Evolutionary conservation across 306 rosid genomes (phyloP).

Genomic region (Acmispon strigosus): DNA sequence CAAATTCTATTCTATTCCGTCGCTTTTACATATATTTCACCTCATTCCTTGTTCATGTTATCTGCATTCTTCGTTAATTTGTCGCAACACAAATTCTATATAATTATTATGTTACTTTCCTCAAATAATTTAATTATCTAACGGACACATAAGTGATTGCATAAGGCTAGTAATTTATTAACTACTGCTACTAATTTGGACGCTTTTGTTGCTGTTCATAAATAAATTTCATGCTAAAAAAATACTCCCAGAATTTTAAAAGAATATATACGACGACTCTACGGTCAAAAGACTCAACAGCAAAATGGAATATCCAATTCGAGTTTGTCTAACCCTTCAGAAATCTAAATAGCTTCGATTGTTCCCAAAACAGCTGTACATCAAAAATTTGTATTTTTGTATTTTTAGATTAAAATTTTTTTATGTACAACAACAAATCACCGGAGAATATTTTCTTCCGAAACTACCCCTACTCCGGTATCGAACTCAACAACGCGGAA

Average conservation of each 20-base stretch:
- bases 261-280: not conserved
- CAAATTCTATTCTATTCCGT: not conserved
- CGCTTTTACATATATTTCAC: not conserved
- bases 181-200: not conserved
- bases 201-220: not conserved
- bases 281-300: not conserved
- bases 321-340: not conserved
- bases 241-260: not conserved
- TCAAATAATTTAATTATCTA: too few species aligned
- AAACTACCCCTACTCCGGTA: constrained; percentile 64
- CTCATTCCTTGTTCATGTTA: not conserved
- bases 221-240: not conserved
- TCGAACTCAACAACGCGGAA: constrained; percentile 48
- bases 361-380: constrained; percentile 10
- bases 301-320: not conserved
- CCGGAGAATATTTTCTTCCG: constrained; percentile 12
- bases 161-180: not conserved
- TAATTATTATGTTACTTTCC: not conserved
- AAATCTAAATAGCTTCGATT: constrained; percentile 2
- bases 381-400: not conserved
- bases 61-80: not conserved
- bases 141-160: not conserved
- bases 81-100: not conserved
- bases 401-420: not conserved
- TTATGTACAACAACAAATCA: constrained; percentile 29